Evolutionary conservation across 2,329 filamentous ascomycete genomes (phyloP).

Genomic region (Colletotrichum viniferum): DNA sequence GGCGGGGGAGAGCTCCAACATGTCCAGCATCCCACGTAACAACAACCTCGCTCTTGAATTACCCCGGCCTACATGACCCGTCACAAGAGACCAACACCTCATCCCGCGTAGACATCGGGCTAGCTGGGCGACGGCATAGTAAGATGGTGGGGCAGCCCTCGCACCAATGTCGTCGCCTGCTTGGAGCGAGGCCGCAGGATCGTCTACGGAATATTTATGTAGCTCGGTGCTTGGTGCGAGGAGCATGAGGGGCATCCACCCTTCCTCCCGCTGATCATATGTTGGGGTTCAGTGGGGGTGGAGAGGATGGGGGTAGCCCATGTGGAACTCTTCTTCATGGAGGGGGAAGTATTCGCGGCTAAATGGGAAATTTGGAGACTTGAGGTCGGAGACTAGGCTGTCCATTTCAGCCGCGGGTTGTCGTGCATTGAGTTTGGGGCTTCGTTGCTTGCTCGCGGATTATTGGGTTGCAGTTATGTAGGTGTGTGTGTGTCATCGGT

Average conservation of each 20-base stretch:
- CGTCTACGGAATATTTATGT: background rate
- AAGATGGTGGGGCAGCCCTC: background rate
- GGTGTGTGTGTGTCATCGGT: background rate
- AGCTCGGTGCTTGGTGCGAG: background rate
- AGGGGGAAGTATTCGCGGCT: background rate
- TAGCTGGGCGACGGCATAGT: background rate
- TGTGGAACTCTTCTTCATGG: background rate
- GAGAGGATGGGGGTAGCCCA: background rate
- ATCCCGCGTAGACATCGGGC: background rate
- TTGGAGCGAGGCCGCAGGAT: background rate
- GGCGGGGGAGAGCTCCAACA: background rate
- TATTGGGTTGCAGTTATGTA: background rate
- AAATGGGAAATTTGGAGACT: conserved; percentile 3
- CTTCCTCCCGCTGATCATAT: background rate
- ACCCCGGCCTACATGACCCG: conserved; percentile 1
- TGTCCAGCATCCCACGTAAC: background rate
- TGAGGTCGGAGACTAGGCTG: background rate
- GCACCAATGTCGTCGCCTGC: background rate
- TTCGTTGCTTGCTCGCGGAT: background rate
- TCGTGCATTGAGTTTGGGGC: background rate
- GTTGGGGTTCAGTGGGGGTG: conserved; percentile 10
- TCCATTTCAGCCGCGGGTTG: background rate
- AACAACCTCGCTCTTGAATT: conserved; percentile 8
- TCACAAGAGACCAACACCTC: background rate
- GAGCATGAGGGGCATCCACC: background rate